Evolutionary conservation across 352 stramenopile genomes (phyloP).

Genomic region (Phytophthora lateralis): DNA sequence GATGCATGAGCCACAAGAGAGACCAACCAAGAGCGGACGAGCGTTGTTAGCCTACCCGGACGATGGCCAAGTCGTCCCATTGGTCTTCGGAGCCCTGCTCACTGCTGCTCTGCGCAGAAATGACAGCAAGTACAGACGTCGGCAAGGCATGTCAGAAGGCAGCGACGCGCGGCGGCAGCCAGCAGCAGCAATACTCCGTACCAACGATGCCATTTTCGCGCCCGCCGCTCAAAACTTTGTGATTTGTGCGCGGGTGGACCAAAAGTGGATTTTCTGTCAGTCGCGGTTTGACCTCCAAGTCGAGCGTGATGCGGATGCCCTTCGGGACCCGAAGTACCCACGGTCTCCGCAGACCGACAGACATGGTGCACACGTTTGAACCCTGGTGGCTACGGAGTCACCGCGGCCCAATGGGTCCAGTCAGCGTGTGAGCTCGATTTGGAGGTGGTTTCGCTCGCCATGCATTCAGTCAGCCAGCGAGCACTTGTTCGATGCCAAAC

Average conservation of each 20-base stretch:
- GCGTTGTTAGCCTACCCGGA: constrained; percentile 45
- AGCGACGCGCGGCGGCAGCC: constrained; percentile 1
- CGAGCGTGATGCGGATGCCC: constrained; percentile 11
- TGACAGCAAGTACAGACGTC: neutral
- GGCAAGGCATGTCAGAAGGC: constrained; percentile 3
- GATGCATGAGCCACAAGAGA: constrained; percentile 8
- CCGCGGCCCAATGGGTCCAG: constrained; percentile 11
- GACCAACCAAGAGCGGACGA: neutral
- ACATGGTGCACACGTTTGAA: neutral
- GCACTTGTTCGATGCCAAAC: too few species aligned
- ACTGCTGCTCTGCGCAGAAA: constrained; percentile 45
- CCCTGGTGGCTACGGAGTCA: neutral
- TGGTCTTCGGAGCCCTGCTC: constrained; percentile 58
- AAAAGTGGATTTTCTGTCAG: constrained; percentile 14
- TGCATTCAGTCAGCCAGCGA: neutral
- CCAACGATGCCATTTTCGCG: constrained; percentile 17
- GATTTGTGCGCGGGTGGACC: neutral
- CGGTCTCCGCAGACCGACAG: neutral
- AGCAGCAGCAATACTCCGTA: constrained; percentile 2
- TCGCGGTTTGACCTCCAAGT: neutral
- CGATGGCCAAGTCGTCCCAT: constrained; percentile 87
- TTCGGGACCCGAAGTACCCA: neutral
- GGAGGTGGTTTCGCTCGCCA: constrained; percentile 12
- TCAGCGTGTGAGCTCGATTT: constrained; percentile 7
- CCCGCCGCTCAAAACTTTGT: neutral